A percentile compares a stretch with the other conserved stretches of the same genome.
These are phyloP conservation scores for Geoglossum cookeanum DNA, from an alignment of 2,329 filamentous ascomycete genomes.

Conservation along the genomic window DNA sequence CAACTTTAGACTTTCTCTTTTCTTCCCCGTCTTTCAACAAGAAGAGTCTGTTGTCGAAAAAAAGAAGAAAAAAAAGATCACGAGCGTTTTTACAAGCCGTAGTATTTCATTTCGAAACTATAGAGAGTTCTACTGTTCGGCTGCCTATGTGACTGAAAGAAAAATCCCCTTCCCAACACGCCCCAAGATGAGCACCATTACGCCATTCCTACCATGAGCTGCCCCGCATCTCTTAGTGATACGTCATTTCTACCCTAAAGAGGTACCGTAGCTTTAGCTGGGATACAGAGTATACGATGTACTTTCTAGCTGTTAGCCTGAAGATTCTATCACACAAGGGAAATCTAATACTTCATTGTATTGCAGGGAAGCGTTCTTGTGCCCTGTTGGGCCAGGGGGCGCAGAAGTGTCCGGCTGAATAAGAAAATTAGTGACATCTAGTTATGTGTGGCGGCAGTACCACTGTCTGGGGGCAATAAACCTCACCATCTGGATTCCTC, in stretches of 20 bases:
- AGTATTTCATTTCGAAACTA: too few relatives aligned
- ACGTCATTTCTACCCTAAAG: conserved; percentile 33
- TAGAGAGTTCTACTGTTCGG: too few relatives aligned
- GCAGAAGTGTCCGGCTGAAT: conserved; percentile 30
- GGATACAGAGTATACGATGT: conserved; percentile 49
- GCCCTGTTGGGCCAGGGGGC: conserved; percentile 29
- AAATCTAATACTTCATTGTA: conserved; percentile 40
- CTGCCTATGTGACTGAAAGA: too few relatives aligned
- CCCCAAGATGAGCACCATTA: not conserved
- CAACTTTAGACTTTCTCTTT: too few relatives aligned
- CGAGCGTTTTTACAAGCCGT: too few relatives aligned
- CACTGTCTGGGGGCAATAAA: conserved; percentile 6
- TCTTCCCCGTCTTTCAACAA: too few relatives aligned
- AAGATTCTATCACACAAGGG: not conserved
- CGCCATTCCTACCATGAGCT: not conserved
- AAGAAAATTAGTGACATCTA: not conserved
- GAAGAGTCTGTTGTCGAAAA: too few relatives aligned
- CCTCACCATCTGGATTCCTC: conserved; percentile 51
- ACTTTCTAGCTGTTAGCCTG: conserved; percentile 17
- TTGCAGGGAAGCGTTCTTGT: conserved; percentile 28
- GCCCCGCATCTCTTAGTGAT: not conserved
- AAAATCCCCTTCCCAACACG: too few relatives aligned
- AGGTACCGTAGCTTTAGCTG: conserved; percentile 54
- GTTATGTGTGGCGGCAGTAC: conserved; percentile 5
- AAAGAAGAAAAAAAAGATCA: too few relatives aligned